Evolutionary conservation across 2,329 filamentous ascomycete genomes (phyloP), one percentile per base, ranked within the genome.

Genomic region (Zymoseptoria crescenta): DNA sequence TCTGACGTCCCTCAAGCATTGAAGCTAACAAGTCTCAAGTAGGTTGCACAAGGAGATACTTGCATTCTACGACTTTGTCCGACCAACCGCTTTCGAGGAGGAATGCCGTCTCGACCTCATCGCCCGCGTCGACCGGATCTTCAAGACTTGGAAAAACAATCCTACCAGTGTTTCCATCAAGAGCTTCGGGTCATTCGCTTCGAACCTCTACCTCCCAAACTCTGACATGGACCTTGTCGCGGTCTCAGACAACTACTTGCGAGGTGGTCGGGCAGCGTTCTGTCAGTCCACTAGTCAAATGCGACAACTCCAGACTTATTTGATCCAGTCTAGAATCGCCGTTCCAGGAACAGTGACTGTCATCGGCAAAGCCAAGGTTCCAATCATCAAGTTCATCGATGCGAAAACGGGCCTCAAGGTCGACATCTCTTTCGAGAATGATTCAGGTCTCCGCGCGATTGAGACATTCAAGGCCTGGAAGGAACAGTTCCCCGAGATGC

Each of bases 161-260:
- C 49, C 57, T 6, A 21, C 21, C 20, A 87, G 85, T 67, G 74
- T 77, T 10, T 82, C 84, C 52, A 84, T 86, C 9, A 80, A 86
- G 54, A 78, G 96, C 7, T 99, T 99, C 72, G 94, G 94, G n/a
- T 97, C 94, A 0, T 99, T 92, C 74, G 92, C 91, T 66, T 91
- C 91, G 2, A 91, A 70, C 8, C 68, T 83, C 6, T 89, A 89
- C 70, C 77, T 90, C 8, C 87, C 87, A 6, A 86, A 88, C 1
- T 91, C 89, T 16, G 94, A 99, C 71, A 96, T 99, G 86, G 94
- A 99, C 71, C 79, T 99, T 53, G 94, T 96, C 2, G 82, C 94
- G 56, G 83, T 92, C 55, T 87, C 86, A 2, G 70, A 75, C 1
- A 77, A 79, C 27, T 91, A 84, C 64, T 78, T 85, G 63, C 72